Evolutionary conservation across 1,284 basidiomycete genomes (phyloP).

Genomic region (Lentinus polychrous): DNA sequence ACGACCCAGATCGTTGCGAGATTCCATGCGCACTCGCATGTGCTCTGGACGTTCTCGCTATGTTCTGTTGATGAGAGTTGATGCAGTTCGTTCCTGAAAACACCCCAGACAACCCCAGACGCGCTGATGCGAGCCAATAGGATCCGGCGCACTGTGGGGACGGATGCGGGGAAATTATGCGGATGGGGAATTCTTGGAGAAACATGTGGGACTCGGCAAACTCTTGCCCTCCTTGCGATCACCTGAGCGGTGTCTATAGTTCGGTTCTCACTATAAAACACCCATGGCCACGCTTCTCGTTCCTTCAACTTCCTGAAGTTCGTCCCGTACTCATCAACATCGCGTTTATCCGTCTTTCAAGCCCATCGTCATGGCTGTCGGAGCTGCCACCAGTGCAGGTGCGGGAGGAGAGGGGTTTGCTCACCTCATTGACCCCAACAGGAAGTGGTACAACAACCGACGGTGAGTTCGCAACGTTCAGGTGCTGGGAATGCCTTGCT

Average conservation of each 20-base stretch:
- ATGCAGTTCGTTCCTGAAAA: conserved; percentile 15
- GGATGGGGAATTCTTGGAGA: conserved; percentile 25
- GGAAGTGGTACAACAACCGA: conserved; percentile 69
- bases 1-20: not conserved
- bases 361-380: conserved; percentile 40
- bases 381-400: conserved; percentile 20
- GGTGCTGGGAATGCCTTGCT: not conserved
- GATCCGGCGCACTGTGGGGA: conserved; percentile 14
- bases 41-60: not conserved
- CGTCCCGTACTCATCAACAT: conserved; percentile 15
- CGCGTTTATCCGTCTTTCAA: conserved; percentile 15
- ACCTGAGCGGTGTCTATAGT: conserved; percentile 12
- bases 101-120: conserved; percentile 12
- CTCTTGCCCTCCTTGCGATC: conserved; percentile 6
- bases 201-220: conserved; percentile 10
- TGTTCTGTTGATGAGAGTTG: conserved; percentile 3
- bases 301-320: conserved; percentile 24
- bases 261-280: conserved; percentile 20
- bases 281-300: conserved; percentile 18
- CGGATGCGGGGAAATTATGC: conserved; percentile 24
- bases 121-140: conserved; percentile 11
- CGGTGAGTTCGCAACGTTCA: conserved; percentile 37
- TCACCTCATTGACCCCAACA: conserved; percentile 55
- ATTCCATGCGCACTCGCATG: not conserved
- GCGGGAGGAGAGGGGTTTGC: conserved; percentile 31